Conservation (phyloP, 495 filamentous ascomycete genomes). For the Hypoxylon intermedium region DNA sequence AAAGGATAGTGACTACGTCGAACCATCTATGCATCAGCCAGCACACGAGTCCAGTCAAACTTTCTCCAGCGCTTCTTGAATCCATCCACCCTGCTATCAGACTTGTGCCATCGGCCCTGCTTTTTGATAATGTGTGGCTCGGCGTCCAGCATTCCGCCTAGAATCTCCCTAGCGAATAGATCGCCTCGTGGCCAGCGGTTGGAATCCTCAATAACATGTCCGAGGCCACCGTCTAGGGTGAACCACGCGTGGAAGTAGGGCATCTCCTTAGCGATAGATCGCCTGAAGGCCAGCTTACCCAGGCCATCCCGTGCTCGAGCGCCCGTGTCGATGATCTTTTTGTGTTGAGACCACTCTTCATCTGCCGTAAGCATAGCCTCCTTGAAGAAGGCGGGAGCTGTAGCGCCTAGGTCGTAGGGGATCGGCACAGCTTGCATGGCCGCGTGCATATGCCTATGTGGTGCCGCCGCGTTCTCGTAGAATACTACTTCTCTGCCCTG, state of each 20-base stretch:
- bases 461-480: slow-evolving; percentile 93
- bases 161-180: slow-evolving; percentile 87
- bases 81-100: slow-evolving; percentile 73
- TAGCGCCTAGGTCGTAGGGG: slow-evolving; percentile 85
- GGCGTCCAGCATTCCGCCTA: slow-evolving; percentile 91
- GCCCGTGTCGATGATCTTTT: slow-evolving; percentile 90
- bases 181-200: slow-evolving; percentile 91
- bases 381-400: slow-evolving; percentile 91
- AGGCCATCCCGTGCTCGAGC: slow-evolving; percentile 68
- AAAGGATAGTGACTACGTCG: too few relatives aligned
- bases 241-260: slow-evolving; percentile 99
- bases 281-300: slow-evolving; percentile 83
- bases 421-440: slow-evolving; percentile 86
- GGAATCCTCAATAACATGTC: slow-evolving; percentile 89
- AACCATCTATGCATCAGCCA: slow-evolving; percentile 53
- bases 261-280: slow-evolving; percentile 91
- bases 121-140: slow-evolving; percentile 85
- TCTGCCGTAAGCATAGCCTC: slow-evolving; percentile 89
- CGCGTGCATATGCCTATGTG: slow-evolving; percentile 80
- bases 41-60: slow-evolving; percentile 93
- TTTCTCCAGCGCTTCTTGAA: slow-evolving; percentile 88
- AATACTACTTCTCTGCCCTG: slow-evolving; percentile 92
- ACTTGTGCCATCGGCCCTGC: slow-evolving; percentile 87
- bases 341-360: slow-evolving; percentile 94
- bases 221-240: slow-evolving; percentile 86